Conservation (phyloP, 2,329 filamentous ascomycete genomes). For the Aspergillus versicolor region DNA sequence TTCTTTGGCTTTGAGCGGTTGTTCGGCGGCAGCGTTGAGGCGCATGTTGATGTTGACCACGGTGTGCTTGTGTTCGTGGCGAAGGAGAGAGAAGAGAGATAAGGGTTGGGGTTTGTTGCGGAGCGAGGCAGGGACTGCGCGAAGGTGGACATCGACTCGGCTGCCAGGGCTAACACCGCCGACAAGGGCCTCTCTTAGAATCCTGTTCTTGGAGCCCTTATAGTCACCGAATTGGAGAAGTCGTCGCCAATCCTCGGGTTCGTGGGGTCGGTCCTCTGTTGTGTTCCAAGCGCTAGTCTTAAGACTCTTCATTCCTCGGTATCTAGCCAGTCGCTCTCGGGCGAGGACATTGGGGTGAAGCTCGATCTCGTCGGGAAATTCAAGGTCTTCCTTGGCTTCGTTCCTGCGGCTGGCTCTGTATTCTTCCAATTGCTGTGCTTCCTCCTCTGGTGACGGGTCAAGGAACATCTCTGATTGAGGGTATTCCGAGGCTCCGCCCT, state of each 20-base stretch:
- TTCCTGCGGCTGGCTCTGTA: conserved; percentile 76
- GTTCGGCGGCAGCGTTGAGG: conserved; percentile 71
- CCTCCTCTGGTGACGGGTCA: conserved; percentile 76
- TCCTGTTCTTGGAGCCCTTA: conserved; percentile 73
- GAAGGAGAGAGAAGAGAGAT: conserved; percentile 79
- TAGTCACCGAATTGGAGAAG: conserved; percentile 89
- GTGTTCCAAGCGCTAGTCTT: conserved; percentile 86
- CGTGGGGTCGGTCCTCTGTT: conserved; percentile 78
- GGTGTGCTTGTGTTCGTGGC: conserved; percentile 93
- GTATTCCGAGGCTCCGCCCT: conserved; percentile 82
- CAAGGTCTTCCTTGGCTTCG: conserved; percentile 84
- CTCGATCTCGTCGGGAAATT: conserved; percentile 97
- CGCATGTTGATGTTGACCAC: conserved; percentile 87
- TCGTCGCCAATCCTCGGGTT: conserved; percentile 86
- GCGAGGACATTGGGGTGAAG: conserved; percentile 84
- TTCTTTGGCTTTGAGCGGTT: conserved; percentile 85
- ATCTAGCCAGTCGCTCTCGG: conserved; percentile 78
- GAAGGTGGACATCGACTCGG: conserved; percentile 76
- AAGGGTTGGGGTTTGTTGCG: conserved; percentile 59
- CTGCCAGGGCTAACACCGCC: conserved; percentile 84
- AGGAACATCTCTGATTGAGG: conserved; percentile 91
- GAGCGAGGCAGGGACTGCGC: conserved; percentile 56
- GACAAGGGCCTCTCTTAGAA: conserved; percentile 78
- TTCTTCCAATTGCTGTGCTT: conserved; percentile 75
- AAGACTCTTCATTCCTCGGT: conserved; percentile 88